Evolutionary conservation across 2,329 filamentous ascomycete species (phyloP), one percentile per base, ranked within the genome.

Genomic region (Colletotrichum sp.): DNA sequence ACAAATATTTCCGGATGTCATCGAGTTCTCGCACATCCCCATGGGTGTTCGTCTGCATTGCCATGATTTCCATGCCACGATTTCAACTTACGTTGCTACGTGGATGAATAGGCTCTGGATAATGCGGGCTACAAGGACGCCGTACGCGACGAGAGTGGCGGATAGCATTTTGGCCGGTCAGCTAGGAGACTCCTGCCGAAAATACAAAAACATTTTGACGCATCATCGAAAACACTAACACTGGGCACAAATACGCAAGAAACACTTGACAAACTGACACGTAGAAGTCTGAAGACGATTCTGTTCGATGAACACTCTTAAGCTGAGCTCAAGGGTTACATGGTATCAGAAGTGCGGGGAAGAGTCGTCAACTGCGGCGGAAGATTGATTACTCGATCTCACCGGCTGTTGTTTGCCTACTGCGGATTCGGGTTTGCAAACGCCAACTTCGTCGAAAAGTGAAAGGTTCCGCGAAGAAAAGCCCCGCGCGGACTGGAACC

Each of bases 401-500:
- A 48, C n/a, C 43, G 43, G 43, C n/a, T 4, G 43, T 7, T 52
- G n/a, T 2, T 52, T 0, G n/a, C n/a, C n/a, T 52, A 8, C 22
- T 25, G 10, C 43, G n/a, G 13, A 25, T 13, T 25, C n/a, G 43
- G 43, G 0, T 1, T 8, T 22, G 2, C 0, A 2, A 52, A 22
- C 43, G n/a, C 43, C 6, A 52, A 25, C n/a, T 22, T 3, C 43
- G 4, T 52, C 6, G 1, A 13, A 13, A 18, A 52, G 10, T 52
- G n/a, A 52, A 22, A 52, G 1, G 10, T 5, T 52, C n/a, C 43
- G n/a, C 6, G n/a, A 52, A 13, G 43, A 8, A 22, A 52, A 52
- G 43, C 43, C n/a, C 43, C 43, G n/a, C 1, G 43, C 43, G n/a
- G 43, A 52, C 43, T 52, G 43, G 1, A 0, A 52, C 43, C 43